Evolutionary conservation across 129 eudicot genomes (phyloP), one percentile per base, ranked within the genome.

Genomic region (Pulicaria dysenterica): DNA sequence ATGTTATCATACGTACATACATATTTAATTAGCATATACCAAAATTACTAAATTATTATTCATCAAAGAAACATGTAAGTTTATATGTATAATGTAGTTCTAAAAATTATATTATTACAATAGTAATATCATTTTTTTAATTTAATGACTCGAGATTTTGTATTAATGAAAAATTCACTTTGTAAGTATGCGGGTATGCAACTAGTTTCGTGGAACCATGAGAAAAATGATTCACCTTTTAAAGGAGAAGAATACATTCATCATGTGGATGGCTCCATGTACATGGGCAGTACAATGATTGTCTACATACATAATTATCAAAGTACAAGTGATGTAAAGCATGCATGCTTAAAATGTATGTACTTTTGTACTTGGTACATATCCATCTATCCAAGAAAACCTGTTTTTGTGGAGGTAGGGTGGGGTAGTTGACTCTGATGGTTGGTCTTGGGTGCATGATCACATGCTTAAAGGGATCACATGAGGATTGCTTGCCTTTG

Each of bases 381-480:
- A 81, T 70, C 80, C 70, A 74, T 80, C 67, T 42, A 67, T 60
- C 54, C 76, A 68, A 67, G 1, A 9, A 74, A 57, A 59, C 65
- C 69, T 51, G 67, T 50, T 58, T 67, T 58, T 74, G 79, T 75
- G 67, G 66, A 73, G 73, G 77, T 41, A 58, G 60, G 31, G 76
- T 71, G 72, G 78, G 69, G 81, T 39, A 36, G 65, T 71, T 79
- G 87, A 83, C 78, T 73, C 19, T 64, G 73, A 50, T 67, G 39
- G 74, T 50, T 70, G 58, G 83, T 74, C 59, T 53, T 80, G 65
- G 79, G 48, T 64, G 83, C 83, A 89, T 64, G 64, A 72, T 66
- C 93, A 90, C 85, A 82, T 87, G 86, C 78, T 70, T 72, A 79
- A 81, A 81, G 85, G 60, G 31, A 45, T 70, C 82, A 66, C 89